Conservation (phyloP, 2,329 filamentous ascomycete species). For the Myrmaecium sp. region DNA sequence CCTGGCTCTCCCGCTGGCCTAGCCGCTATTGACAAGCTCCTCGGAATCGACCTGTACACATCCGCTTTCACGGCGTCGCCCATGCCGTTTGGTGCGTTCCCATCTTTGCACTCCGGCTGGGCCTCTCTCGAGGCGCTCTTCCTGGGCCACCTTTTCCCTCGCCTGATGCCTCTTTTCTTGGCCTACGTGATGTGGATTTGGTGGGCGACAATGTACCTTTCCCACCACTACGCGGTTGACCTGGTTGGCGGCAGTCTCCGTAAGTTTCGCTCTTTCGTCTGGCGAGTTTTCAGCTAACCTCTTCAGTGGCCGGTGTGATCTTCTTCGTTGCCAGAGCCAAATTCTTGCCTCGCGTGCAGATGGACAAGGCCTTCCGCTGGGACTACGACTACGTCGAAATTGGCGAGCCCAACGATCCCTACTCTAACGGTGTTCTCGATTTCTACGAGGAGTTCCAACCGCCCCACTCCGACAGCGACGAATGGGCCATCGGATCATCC, state of each 20-base stretch:
- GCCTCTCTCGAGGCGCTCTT: conserved; percentile 82
- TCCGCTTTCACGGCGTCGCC: conserved; percentile 81
- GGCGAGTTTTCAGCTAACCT: conserved; percentile 10
- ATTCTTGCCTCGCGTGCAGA: conserved; percentile 67
- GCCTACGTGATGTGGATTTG: conserved; percentile 84
- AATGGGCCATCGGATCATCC: conserved; percentile 78
- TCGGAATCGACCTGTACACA: conserved; percentile 84
- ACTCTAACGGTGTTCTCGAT: conserved; percentile 38
- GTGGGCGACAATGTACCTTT: conserved; percentile 98
- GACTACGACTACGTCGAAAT: conserved; percentile 88
- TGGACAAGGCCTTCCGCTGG: conserved; percentile 78
- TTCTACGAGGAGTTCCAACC: conserved; percentile 35
- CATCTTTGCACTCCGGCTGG: conserved; percentile 77
- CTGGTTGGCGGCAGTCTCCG: conserved; percentile 66
- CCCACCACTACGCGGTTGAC: conserved; percentile 92
- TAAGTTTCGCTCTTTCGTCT: conserved; percentile 11
- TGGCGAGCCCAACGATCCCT: conserved; percentile 43
- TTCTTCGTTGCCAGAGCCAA: conserved; percentile 70
- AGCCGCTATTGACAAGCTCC: conserved; percentile 73
- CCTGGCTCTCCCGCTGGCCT: conserved; percentile 76
- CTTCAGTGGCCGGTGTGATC: conserved; percentile 44
- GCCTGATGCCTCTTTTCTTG: conserved; percentile 61
- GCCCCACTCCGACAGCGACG: conserved; percentile 51
- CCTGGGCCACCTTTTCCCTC: conserved; percentile 83
- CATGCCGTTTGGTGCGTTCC: conserved; percentile 87